Percentiles rank a stretch among this genome's conserved stretches.
Evolutionary conservation across 331 rosid species (phyloP).

Genomic region (Pyrus hybrid): DNA sequence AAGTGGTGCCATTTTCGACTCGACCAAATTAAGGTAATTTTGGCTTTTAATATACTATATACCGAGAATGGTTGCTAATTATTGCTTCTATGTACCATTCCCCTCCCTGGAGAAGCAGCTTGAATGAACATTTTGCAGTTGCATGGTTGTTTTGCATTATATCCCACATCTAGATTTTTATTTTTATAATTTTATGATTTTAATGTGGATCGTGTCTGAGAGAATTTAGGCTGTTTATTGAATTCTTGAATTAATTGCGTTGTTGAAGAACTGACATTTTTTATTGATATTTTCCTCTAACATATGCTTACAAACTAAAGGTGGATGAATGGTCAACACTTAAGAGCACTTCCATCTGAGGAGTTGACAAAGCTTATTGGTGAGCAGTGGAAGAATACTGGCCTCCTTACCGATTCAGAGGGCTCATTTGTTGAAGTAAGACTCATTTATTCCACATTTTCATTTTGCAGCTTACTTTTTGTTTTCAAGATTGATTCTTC

Average conservation of each 20-base stretch:
- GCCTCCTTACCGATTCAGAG: constrained; percentile 46
- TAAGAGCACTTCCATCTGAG: constrained; percentile 62
- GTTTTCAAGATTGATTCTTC: background rate
- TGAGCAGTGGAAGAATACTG: constrained; percentile 58
- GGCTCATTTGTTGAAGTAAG: constrained; percentile 77
- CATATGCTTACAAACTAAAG: constrained; percentile 26
- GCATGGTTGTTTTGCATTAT: background rate
- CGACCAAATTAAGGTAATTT: constrained; percentile 67
- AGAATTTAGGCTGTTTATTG: constrained; percentile 9
- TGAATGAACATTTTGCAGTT: background rate
- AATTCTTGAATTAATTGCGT: background rate
- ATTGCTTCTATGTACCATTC: background rate
- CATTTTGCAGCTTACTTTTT: background rate
- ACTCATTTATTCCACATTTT: constrained; percentile 4
- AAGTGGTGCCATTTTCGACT: constrained; percentile 90
- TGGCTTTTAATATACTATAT: background rate
- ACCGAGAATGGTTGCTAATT: background rate
- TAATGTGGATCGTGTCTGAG: background rate
- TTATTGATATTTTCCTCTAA: background rate
- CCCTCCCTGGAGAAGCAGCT: constrained; percentile 3
- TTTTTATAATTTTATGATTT: background rate
- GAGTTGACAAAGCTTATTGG: constrained; percentile 65
- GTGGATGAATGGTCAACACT: constrained; percentile 99
- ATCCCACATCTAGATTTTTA: background rate
- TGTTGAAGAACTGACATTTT: background rate